phyloP scores from a whole-genome alignment of 805 yeast species.

The Kluyveromyces starmeri region DNA sequence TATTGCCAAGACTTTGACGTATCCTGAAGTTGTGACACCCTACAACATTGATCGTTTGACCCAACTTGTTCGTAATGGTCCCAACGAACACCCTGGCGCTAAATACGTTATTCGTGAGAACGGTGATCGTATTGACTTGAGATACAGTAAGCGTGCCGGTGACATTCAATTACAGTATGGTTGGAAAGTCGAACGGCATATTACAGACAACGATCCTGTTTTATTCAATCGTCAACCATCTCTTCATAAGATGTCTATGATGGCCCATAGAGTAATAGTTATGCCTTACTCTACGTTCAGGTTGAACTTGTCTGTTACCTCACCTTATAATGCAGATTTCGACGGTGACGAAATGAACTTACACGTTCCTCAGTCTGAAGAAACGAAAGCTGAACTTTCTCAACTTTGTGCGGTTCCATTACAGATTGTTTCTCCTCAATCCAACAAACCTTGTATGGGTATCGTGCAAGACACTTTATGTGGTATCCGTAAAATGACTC shows the following conservation, averaged over 20 bases:
- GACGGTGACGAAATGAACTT: slow-evolving; percentile 99
- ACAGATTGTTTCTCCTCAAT: slow-evolving; percentile 96
- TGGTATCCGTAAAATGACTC: slow-evolving; percentile 93
- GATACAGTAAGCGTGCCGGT: slow-evolving; percentile 97
- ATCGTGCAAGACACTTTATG: slow-evolving; percentile 97
- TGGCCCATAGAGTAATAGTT: slow-evolving; percentile 97
- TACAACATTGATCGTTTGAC: slow-evolving; percentile 91
- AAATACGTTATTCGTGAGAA: slow-evolving; percentile 96
- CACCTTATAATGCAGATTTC: slow-evolving; percentile 99
- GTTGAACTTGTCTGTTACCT: slow-evolving; percentile 90
- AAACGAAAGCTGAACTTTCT: slow-evolving; percentile 91
- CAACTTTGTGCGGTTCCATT: slow-evolving; percentile 95
- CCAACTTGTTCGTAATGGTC: slow-evolving; percentile 92
- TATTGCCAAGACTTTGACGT: slow-evolving; percentile 89
- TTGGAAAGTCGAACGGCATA: slow-evolving; percentile 98
- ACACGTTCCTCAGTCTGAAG: slow-evolving; percentile 98
- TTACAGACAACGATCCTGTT: slow-evolving; percentile 96
- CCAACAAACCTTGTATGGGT: slow-evolving; percentile 99
- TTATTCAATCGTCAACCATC: slow-evolving; percentile 99
- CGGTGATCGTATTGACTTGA: slow-evolving; percentile 96
- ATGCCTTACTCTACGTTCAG: slow-evolving; percentile 99
- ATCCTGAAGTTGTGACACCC: slow-evolving; percentile 97
- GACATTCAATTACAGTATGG: slow-evolving; percentile 97
- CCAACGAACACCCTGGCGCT: slow-evolving; percentile 99
- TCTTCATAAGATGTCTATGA: slow-evolving; percentile 98